Conservation (phyloP, 1,284 basidiomycete species). For the Rhodotorula sp. region DNA sequence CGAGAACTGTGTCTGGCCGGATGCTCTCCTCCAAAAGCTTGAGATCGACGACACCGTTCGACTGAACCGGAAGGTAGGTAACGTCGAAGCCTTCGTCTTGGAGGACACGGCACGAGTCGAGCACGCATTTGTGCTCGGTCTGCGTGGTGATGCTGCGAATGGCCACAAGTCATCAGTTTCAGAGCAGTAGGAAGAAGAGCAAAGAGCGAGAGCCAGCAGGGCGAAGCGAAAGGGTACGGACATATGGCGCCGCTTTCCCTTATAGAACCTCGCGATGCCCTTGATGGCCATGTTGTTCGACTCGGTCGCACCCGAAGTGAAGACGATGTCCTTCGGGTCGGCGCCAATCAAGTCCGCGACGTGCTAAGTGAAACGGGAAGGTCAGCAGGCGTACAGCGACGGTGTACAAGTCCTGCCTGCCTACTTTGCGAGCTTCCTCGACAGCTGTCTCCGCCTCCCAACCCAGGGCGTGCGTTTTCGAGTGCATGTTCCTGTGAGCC, state of each 20-base stretch:
- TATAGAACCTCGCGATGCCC: constrained; percentile 85
- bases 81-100: constrained; percentile 97
- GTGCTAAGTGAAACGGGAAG: constrained; percentile 56
- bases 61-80: constrained; percentile 90
- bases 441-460: constrained; percentile 98
- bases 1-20: constrained; percentile 77
- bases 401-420: background rate
- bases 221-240: constrained; percentile 50
- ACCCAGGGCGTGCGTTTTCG: constrained; percentile 95
- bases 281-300: constrained; percentile 98
- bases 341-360: constrained; percentile 91
- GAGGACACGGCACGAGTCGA: constrained; percentile 94
- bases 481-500: constrained; percentile 61
- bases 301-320: constrained; percentile 98
- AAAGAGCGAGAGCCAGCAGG: background rate
- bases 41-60: constrained; percentile 79
- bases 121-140: constrained; percentile 94
- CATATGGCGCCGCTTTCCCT: constrained; percentile 86
- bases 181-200: background rate
- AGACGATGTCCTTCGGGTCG: constrained; percentile 91
- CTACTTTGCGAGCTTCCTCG: constrained; percentile 53
- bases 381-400: background rate
- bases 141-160: constrained; percentile 58
- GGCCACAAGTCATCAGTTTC: no score
- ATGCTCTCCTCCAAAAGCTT: constrained; percentile 75